A percentile compares a stretch with the other conserved stretches of the same genome.
phyloP scores from a whole-genome alignment of 2,329 filamentous ascomycete species.

The Trichoderma brevicompactum region DNA sequence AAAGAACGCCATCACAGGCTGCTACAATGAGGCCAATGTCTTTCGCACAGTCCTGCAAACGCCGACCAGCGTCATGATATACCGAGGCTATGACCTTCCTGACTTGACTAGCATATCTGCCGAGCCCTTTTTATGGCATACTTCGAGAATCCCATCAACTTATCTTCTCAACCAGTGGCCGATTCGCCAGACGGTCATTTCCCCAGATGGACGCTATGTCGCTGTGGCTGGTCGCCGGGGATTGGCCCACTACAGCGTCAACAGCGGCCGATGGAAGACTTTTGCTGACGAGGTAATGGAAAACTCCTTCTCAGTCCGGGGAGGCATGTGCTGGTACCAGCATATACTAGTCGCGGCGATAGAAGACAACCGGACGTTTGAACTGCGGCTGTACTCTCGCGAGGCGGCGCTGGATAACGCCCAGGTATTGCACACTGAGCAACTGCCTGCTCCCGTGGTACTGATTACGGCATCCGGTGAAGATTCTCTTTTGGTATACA shows the following conservation, averaged over 20 bases:
- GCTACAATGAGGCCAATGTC: slow-evolving; percentile 88
- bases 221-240: slow-evolving; percentile 94
- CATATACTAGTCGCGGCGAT: slow-evolving; percentile 92
- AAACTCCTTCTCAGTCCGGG: slow-evolving; percentile 88
- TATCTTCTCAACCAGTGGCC: slow-evolving; percentile 96
- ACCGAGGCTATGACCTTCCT: slow-evolving; percentile 88
- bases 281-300: slow-evolving; percentile 82
- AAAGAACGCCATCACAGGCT: slow-evolving; percentile 88
- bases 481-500: slow-evolving; percentile 94
- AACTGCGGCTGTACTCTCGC: slow-evolving; percentile 90
- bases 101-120: slow-evolving; percentile 90
- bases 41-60: slow-evolving; percentile 89
- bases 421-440: slow-evolving; percentile 75
- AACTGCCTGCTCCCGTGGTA: slow-evolving; percentile 83
- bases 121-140: slow-evolving; percentile 94
- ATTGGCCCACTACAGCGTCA: slow-evolving; percentile 92
- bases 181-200: slow-evolving; percentile 83
- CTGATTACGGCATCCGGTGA: slow-evolving; percentile 87
- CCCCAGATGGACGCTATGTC: slow-evolving; percentile 89
- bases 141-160: slow-evolving; percentile 77
- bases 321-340: slow-evolving; percentile 98
- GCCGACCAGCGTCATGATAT: slow-evolving; percentile 85
- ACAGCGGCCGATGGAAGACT: slow-evolving; percentile 93
- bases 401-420: slow-evolving; percentile 77
- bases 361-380: slow-evolving; percentile 80